Evolutionary conservation across 2,329 filamentous ascomycete genomes (phyloP).

Genomic region (Escovopsis sp.): DNA sequence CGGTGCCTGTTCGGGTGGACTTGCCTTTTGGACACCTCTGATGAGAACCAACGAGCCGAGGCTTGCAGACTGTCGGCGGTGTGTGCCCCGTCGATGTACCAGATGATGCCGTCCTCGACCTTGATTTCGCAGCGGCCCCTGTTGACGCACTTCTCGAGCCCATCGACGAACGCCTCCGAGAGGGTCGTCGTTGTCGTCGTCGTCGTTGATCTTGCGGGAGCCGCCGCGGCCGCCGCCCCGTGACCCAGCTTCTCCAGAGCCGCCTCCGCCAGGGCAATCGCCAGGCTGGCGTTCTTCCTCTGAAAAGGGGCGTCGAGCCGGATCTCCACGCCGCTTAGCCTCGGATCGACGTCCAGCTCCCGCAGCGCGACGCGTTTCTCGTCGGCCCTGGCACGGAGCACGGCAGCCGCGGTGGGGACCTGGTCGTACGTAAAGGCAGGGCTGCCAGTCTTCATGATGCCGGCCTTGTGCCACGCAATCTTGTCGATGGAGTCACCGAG

Average conservation of each 20-base stretch:
- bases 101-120: slow-evolving; percentile 42
- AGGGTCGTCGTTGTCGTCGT: too few species aligned
- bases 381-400: slow-evolving; percentile 32
- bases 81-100: slow-evolving; percentile 90
- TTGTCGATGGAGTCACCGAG: slow-evolving; percentile 47
- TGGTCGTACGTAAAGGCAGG: slow-evolving; percentile 44
- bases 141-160: slow-evolving; percentile 60
- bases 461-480: slow-evolving; percentile 62
- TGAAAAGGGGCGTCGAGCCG: slow-evolving; percentile 41
- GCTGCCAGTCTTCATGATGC: slow-evolving; percentile 47
- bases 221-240: too few species aligned
- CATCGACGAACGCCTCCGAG: slow-evolving; percentile 50
- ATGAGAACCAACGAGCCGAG: slow-evolving; percentile 68
- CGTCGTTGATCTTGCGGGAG: too few species aligned
- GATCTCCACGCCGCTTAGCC: slow-evolving; percentile 31
- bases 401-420: slow-evolving; percentile 25
- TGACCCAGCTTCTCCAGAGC: slow-evolving; percentile 30
- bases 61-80: slow-evolving; percentile 78
- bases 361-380: slow-evolving; percentile 35
- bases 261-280: slow-evolving; percentile 35
- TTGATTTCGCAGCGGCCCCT: slow-evolving; percentile 62
- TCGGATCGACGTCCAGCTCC: slow-evolving; percentile 29
- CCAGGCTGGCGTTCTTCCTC: slow-evolving; percentile 40
- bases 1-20: background rate
- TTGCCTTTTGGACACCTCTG: slow-evolving; percentile 23